Base-by-base conservation (phyloP, 1,284 basidiomycete genomes). In the Ceratobasidium sp. region DNA sequence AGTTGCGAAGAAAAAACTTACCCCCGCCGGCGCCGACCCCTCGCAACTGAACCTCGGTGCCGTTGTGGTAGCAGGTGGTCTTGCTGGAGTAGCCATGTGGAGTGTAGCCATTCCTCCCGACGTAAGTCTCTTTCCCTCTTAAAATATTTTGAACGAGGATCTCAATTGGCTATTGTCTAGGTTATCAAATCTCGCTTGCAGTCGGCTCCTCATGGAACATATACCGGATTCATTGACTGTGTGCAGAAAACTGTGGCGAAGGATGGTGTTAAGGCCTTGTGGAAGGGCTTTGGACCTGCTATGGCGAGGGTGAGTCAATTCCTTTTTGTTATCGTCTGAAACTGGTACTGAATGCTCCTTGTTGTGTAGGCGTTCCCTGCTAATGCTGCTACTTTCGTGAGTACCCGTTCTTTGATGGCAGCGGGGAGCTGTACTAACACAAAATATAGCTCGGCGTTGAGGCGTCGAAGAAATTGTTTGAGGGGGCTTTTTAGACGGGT, bases 31-130 rank as follows among this genome's bases (percentile, higher is more conserved):
- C 38, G 85, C 91, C 46, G 89, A 89, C 13, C 85, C 93, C 3
- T 87, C 90, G 43, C 90, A 98, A 72, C 86, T 99, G 75, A 94
- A 96, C 79, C 86, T 99, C 46, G 86, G 92, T 55, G 92, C 94
- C 35, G 89, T 99, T 79, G 92, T 98, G 78, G 79, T 96, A 67
- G 95, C 98, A 54, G 98, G 98, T 79, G 97, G 96, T 75, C 90
- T 89, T 69, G 98, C 98, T 8, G 98, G 98, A 79, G 90, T 99
- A 43, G 95, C 96, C 55, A 99, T 99, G 98, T 98, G 96, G 96
- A 86, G 93, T 41, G 86, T 98, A 77, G 96, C 93, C 38, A 97
- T 98, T 77, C 96, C 96, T 66, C 95, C 96, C 58, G 96, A 98
- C 83, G 95, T 95, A 78, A 76, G 92, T 84, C 11, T 2, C 13